Evolutionary conservation across 257 asterid genomes (phyloP), one percentile per base, ranked within the genome.

Genomic region (Gentiana dahurica): DNA sequence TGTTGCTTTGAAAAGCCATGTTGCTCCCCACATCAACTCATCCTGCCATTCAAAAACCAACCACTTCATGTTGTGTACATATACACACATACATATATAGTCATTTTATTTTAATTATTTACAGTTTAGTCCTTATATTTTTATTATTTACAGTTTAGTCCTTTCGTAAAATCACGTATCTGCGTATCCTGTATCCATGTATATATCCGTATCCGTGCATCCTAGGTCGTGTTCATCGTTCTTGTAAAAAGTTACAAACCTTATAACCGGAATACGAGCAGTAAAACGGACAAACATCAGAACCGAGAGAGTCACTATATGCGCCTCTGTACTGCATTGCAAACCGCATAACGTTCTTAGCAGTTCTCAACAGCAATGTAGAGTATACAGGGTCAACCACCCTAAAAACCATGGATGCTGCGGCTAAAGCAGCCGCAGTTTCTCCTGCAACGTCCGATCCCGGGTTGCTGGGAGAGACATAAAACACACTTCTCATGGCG

Each of bases 371-470:
- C 1, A 89, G 71, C 67, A 73, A 52, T 44, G 52, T 70, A 8
- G 95, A 71, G 70, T 89, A 89, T 2, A 2, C n/a, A 0, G 69
- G 73, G 50, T 89, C 95, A 4, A 59, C 79, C 34, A 53, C 71
- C 36, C 83, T 70, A 62, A 89, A 89, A 32, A 84, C 97, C 9
- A 89, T 33, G 5, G 97, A 86, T 4, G 97, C 97, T 0, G 97
- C 83, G 0, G 97, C 97, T 53, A 89, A 64, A 3, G 97, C 95
- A 0, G 97, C 95, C 0, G 97, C 95, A 2, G 94, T 89, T 66
- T 89, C 97, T 3, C 77, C 97, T 0, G 97, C 95, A 2, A 89
- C 95, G 43, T 89, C 97, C 0, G 97, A 84, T 5, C 97, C 97
- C 0, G 95, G 97, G 59, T 80, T 84, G 57, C n/a, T 36, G 0